Base-by-base conservation (phyloP, 2,329 filamentous ascomycete genomes). In the Calonectria pseudoreteaudii region DNA sequence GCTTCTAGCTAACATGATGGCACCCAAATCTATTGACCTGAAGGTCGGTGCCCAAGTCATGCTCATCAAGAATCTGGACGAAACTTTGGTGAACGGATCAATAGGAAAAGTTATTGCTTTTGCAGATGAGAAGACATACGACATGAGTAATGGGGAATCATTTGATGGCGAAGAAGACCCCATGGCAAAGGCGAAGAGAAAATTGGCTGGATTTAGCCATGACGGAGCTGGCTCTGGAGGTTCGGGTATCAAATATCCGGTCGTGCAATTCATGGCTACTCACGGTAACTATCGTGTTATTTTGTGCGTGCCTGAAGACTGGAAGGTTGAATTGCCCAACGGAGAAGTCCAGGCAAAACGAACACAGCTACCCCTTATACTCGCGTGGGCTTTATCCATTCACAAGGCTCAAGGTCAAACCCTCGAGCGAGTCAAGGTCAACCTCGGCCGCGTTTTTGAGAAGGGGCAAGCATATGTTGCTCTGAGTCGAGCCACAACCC, bases 41-140 rank as follows among this genome's bases (percentile, higher is more conserved):
- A 98, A 98, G 84, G 93, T 97, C 75, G 95, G 95, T 13, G 95
- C 97, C 0, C 97, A 99, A 82, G 97, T 99, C 56, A 99, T 99
- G 97, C 88, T 99, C n/a, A 98, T 99, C 88, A 99, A 99, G 85
- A 99, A 99, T 80, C 93, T 98, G 86, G 97, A 99, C 81, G 95
- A 98, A 49, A 93, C 91, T 0, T 89, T 99, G 0, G 97, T 98
- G 78, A 99, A 99, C 81, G 97, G 97, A 6, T 98, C 96, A 0
- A 88, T 99, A 13, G 97, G 97, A 30, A 96, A 94, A 74, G 94
- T 99, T 6, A 89, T 86, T 71, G 84, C 80, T 7, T 86, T 86
- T 72, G 84, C 84, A 4, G 85, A 86, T 47, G 84, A 85, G 72
- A 84, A 81, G 69, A 83, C 84, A 0, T 86, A 85, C 47, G 83